Evolutionary conservation across 176 grass and related monocot genomes (phyloP), one percentile per base, ranked within the genome.

Genomic region (Tillandsia fasciculata): DNA sequence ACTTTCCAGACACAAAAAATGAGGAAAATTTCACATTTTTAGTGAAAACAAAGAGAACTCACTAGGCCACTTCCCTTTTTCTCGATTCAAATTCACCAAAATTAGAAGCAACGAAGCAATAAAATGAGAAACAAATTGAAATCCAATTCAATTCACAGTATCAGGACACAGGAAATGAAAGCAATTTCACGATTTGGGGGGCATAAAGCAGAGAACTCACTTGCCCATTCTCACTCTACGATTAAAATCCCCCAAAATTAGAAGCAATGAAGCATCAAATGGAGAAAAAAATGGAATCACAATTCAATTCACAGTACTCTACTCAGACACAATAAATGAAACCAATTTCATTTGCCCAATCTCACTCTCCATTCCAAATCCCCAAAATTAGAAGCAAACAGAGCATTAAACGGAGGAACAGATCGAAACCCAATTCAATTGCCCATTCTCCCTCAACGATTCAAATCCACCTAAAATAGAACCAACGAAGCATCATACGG

Each of bases 51-150:
- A 59, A 59, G n/a, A 14, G 20, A 59, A 20, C n/a, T 20, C 56
- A 22, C 13, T 59, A 9, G 8, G 56, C 14, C 53, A 15, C 15
- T 22, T 61, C 56, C 56, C 18, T 9, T 9, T 18, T 18, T 42
- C 22, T 61, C 56, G n/a, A 61, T 3, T 20, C 56, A 61, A 61
- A 61, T 61, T 61, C 56, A 3, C 17, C 0, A 61, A 61, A 61
- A 61, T 61, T 23, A 61, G 56, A 61, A 61, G n/a, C n/a, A 61
- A 61, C 15, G 56, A 61, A n/a, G 56, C 56, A 22, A 23, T 61
- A 42, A 42, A 42, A 42, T 42, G 33, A 42, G 33, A 42, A 42
- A 42, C 33, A 42, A 42, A 42, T 6, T 42, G 33, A 42, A 42
- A 42, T 3, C 33, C 33, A 42, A 42, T 42, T 42, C 33, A 42